Base-by-base conservation (phyloP, 2,329 filamentous ascomycete genomes). In the Mariannaea elegans region DNA sequence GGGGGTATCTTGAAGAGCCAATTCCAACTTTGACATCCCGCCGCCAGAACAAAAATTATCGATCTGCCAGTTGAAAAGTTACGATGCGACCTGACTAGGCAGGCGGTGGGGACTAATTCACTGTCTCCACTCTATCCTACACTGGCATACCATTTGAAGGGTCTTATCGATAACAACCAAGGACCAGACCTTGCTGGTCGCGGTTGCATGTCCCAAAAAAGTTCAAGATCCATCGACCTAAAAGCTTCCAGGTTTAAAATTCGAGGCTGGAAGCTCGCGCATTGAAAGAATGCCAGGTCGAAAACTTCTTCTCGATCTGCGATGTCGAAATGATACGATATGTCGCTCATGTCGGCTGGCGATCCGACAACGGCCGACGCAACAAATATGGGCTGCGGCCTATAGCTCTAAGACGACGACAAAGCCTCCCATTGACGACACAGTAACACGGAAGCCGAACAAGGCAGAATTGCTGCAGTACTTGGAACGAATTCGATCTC, bases 261-360 rank as follows among this genome's bases (percentile, higher is more conserved):
- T 19, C 38, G 19, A 41, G 38, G 47, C 53, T 46, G 42, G 51
- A 48, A 34, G 31, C 31, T 55, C 31, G 24, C 44, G 19, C 39
- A 49, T 23, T 47, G n/a, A 14, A 63, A 75, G 56, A 27, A 78
- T 78, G 76, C 69, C 76, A 62, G 71, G 73, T 65, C 70, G 76
- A 65, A 71, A 75, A 52, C 69, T 73, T 32, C 63, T 77, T 55
- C 64, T 72, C 57, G 76, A 79, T 60, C 66, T 79, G 16, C 59
- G 66, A 64, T 71, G 71, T 65, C 74, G 70, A 45, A 76, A 74
- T 54, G 69, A 72, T 34, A 70, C 72, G 8, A 71, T 80, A 45
- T 80, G 78, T 56, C 75, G 73, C 32, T 73, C 76, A 41, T 80
- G 78, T 65, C 69, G 76, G 38, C 59, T 70, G 21, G 64, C 65